Base-by-base conservation (phyloP, 1,284 basidiomycete genomes). In the Fomitiporia mediterranea region DNA sequence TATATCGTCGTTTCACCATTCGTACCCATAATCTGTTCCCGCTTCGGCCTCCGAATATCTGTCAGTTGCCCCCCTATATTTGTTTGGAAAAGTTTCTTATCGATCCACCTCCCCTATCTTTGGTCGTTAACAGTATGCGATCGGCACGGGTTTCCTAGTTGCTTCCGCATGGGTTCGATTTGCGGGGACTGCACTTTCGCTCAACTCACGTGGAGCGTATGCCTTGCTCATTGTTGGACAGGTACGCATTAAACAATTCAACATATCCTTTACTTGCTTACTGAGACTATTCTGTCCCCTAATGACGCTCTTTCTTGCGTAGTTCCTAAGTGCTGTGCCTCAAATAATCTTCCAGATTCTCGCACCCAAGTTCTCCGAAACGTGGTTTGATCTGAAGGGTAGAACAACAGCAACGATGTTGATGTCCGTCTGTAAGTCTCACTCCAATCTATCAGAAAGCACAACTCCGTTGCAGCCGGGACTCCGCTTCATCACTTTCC, bases 401-500 rank as follows among this genome's bases (percentile, higher is more conserved):
- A 75, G 89, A 44, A 90, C 84, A 4, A 90, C 89, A 0, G 86
- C 85, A 13, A 91, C 89, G 1, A 91, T 89, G 87, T 65, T 87
- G 28, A 72, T 90, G 53, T 79, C 87, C n/a, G 77, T 91, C 32
- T 75, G 87, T 85, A 59, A 53, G 70, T 57, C 13, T 46, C 27
- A 17, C 25, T 15, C 11, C 17, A n/a, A 21, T 21, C 25, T 43
- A 53, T 42, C 34, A n/a, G 3, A 32, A 15, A 19, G 23, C 47
- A 17, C 32, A 28, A 43, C 21, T n/a, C 27, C 46, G 13, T n/a
- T n/a, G n/a, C n/a, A n/a, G n/a, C n/a, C n/a, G n/a, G n/a, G n/a
- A n/a, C n/a, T n/a, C n/a, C n/a, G n/a, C 13, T 38, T 30, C 47
- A 19, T 55, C 55, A 42, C 13, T 30, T n/a, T 54, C 44, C 47